Evolutionary conservation across 2,329 filamentous ascomycete species (phyloP), one percentile per base, ranked within the genome.

Genomic region (Elsinoe fawcettii): DNA sequence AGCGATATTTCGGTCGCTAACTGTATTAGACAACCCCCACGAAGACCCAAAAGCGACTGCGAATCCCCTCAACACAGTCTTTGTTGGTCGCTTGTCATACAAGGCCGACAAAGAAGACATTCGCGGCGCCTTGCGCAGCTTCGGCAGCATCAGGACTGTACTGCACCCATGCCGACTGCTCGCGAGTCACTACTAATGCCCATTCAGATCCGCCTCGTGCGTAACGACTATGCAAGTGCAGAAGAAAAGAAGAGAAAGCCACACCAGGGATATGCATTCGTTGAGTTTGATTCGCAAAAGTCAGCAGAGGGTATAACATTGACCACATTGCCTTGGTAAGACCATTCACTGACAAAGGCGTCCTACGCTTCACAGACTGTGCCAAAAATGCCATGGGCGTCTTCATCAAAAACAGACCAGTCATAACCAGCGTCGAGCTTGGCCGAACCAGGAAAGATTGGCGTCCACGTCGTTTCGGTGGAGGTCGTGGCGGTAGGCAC

Each of bases 231-330:
- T 37, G 54, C 39, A 6, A 56, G 39, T 25, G 20, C 43, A 9
- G 54, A 56, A 32, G 54, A 49, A 18, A 81, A 81, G 68, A 86
- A 80, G 71, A 82, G 80, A 58, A 76, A 74, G 67, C 90, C 91
- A 74, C 88, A 95, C 68, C 81, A 86, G 67, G 93, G 93, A 61
- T 99, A 99, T 73, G 93, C 90, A 60, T 99, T 99, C 70, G 87
- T 99, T 65, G 89, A 97, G 56, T 99, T 92, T 70, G 92, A 97
- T 74, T 86, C 89, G 71, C 93, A 97, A 75, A 91, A 92, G 74
- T 93, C 97, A 71, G 96, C 97, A 91, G 95, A 95, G 90, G 90
- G 91, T 96, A 95, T 51, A 53, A 32, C 49, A 53, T 55, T 43
- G 32, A 51, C 55, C 53, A 58, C 59, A 51, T 44, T 57, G 37